Percentiles rank a stretch among this genome's conserved stretches.
phyloP scores from a whole-genome alignment of 345 rosid genomes.

The Rhodomyrtus tomentosa region DNA sequence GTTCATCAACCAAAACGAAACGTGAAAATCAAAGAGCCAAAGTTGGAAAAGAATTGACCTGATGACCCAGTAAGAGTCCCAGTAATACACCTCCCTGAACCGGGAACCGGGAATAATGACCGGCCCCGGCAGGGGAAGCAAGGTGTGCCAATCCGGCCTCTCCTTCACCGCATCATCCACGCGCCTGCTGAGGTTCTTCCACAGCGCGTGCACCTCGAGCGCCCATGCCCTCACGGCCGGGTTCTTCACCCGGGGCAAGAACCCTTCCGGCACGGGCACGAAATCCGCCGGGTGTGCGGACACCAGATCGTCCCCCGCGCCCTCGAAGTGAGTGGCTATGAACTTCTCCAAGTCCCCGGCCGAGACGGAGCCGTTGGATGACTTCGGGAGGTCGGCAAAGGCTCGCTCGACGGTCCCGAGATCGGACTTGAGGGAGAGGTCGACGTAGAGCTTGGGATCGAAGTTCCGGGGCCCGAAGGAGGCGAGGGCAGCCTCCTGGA shows the following conservation, averaged over 20 bases:
- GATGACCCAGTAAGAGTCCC: slow-evolving; percentile 97
- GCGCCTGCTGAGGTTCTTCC: slow-evolving; percentile 60
- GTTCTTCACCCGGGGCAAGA: slow-evolving; percentile 64
- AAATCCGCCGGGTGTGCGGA: slow-evolving; percentile 47
- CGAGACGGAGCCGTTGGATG: slow-evolving; percentile 16
- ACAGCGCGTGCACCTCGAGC: slow-evolving; percentile 58
- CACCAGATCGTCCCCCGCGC: slow-evolving; percentile 49
- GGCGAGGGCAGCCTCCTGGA: slow-evolving; percentile 49
- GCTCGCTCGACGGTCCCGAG: slow-evolving; percentile 33
- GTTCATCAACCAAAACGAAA: background rate
- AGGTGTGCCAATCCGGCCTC: slow-evolving; percentile 53
- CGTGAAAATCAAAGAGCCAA: background rate
- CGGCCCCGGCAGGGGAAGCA: slow-evolving; percentile 65
- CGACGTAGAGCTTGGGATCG: slow-evolving; percentile 65
- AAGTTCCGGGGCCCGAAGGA: slow-evolving; percentile 28
- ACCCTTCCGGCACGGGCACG: slow-evolving; percentile 44
- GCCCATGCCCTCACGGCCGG: slow-evolving; percentile 67
- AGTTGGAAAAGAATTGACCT: slow-evolving; percentile 23
- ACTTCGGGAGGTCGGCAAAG: slow-evolving; percentile 36
- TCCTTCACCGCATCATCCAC: slow-evolving; percentile 39
- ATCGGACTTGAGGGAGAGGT: slow-evolving; percentile 43
- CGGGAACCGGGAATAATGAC: slow-evolving; percentile 75
- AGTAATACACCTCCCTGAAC: slow-evolving; percentile 80
- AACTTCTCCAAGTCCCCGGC: slow-evolving; percentile 18
- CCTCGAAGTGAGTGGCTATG: slow-evolving; percentile 22